phyloP scores from a whole-genome alignment of 2,329 filamentous ascomycete species.

The Botryotinia convoluta region DNA sequence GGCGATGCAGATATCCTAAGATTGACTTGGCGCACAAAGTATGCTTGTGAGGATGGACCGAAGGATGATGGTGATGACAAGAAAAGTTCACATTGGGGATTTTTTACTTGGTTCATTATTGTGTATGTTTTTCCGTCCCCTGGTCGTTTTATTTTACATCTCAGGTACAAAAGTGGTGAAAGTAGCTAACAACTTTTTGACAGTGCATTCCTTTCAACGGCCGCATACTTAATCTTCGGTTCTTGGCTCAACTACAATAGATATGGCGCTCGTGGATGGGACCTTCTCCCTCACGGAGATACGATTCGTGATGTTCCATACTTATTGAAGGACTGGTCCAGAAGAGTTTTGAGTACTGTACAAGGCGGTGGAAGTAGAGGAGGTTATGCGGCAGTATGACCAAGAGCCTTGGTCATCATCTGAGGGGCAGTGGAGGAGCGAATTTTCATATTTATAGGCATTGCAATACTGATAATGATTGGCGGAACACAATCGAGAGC shows the following conservation, averaged over 20 bases:
- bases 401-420: not conserved
- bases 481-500: not conserved
- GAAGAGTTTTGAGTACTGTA: constrained; percentile 76
- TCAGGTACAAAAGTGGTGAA: not conserved
- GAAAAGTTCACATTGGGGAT: constrained; percentile 71
- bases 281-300: constrained; percentile 88
- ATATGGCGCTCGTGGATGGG: constrained; percentile 93
- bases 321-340: constrained; percentile 81
- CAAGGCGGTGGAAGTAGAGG: constrained; percentile 82
- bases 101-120: constrained; percentile 96
- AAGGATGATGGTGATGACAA: constrained; percentile 41
- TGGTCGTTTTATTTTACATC: not conserved
- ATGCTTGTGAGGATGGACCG: constrained; percentile 69
- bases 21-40: constrained; percentile 82
- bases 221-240: constrained; percentile 93
- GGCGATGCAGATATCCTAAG: constrained; percentile 62
- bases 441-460: not conserved
- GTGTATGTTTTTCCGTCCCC: constrained; percentile 58
- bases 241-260: constrained; percentile 99
- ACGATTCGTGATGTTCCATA: constrained; percentile 90
- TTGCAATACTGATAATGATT: not conserved
- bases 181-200: constrained; percentile 18
- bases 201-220: constrained; percentile 79
- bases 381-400: constrained; percentile 82
- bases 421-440: not conserved